Percentiles rank a stretch among this genome's conserved stretches.
These are phyloP conservation scores for Pisolithus microcarpus DNA, from an alignment of 768 basidiomycete genomes.

Conservation along the genomic window DNA sequence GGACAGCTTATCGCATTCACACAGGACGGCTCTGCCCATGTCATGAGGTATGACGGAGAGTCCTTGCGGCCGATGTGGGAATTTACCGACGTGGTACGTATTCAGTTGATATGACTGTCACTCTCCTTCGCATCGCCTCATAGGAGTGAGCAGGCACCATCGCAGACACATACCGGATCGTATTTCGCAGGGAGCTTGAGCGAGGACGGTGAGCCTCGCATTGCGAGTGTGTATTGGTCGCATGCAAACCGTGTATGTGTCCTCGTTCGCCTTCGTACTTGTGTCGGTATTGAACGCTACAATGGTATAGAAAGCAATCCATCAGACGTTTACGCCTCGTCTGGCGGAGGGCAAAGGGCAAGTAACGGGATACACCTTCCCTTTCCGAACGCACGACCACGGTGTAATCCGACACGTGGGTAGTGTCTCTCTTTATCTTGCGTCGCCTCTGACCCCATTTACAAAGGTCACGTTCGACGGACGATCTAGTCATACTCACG, in stretches of 20 bases:
- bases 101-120: slow-evolving; percentile 10
- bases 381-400: slow-evolving; percentile 57
- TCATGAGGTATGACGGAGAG: slow-evolving; percentile 45
- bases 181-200: slow-evolving; percentile 54
- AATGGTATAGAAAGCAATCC: slow-evolving; percentile 43
- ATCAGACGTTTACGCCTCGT: slow-evolving; percentile 44
- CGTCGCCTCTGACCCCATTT: not conserved
- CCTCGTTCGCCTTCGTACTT: not conserved
- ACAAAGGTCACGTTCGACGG: slow-evolving; percentile 48
- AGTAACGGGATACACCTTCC: slow-evolving; percentile 48
- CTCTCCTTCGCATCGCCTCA: not conserved
- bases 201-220: slow-evolving; percentile 41
- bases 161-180: slow-evolving; percentile 38
- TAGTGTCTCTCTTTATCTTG: slow-evolving; percentile 10
- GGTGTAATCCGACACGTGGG: slow-evolving; percentile 64
- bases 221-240: slow-evolving; percentile 67
- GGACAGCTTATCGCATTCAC: slow-evolving; percentile 59
- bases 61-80: slow-evolving; percentile 42
- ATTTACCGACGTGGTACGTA: slow-evolving; percentile 47
- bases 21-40: slow-evolving; percentile 47
- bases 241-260: slow-evolving; percentile 42
- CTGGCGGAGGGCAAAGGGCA: slow-evolving; percentile 40
- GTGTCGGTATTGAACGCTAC: not conserved
- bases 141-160: slow-evolving; percentile 29
- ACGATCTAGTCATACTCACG: slow-evolving; percentile 30